Evolutionary conservation across 2,329 filamentous ascomycete genomes (phyloP).

Genomic region (Alternaria arbusti): DNA sequence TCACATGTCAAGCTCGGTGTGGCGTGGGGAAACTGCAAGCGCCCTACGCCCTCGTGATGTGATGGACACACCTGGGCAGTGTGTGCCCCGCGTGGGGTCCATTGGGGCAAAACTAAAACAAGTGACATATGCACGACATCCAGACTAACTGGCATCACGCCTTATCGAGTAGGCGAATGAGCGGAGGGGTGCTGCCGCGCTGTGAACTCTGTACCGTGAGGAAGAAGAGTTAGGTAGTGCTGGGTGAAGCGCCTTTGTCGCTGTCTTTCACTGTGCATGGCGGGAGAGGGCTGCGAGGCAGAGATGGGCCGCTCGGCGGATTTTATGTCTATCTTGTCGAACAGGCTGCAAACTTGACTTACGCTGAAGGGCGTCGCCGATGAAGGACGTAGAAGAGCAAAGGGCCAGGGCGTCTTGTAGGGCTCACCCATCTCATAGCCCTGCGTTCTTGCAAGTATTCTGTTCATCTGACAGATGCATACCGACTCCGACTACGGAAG

Average conservation of each 20-base stretch:
- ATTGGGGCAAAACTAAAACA: not conserved
- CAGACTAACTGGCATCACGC: not conserved
- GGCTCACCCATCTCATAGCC: not conserved
- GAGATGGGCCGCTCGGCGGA: not conserved
- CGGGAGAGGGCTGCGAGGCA: not conserved
- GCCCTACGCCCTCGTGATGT: not conserved
- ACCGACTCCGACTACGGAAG: not conserved
- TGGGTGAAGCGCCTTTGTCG: not conserved
- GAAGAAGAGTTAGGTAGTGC: not conserved
- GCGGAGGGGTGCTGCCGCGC: not conserved
- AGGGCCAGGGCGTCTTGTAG: not conserved
- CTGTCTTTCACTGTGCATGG: not conserved
- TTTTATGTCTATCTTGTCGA: not conserved
- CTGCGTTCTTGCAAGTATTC: not conserved
- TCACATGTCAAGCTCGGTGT: not conserved
- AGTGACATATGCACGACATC: not conserved
- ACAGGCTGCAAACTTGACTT: not conserved
- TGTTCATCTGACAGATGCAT: not conserved
- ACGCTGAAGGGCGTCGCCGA: not conserved
- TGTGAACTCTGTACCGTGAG: not conserved
- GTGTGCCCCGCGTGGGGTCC: not conserved
- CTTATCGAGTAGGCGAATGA: not conserved
- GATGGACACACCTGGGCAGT: not conserved
- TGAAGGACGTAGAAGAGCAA: not conserved
- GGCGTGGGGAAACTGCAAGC: not conserved